Evolutionary conservation across 441 rosid genomes (phyloP).

Genomic region (Brassica hybrid): DNA sequence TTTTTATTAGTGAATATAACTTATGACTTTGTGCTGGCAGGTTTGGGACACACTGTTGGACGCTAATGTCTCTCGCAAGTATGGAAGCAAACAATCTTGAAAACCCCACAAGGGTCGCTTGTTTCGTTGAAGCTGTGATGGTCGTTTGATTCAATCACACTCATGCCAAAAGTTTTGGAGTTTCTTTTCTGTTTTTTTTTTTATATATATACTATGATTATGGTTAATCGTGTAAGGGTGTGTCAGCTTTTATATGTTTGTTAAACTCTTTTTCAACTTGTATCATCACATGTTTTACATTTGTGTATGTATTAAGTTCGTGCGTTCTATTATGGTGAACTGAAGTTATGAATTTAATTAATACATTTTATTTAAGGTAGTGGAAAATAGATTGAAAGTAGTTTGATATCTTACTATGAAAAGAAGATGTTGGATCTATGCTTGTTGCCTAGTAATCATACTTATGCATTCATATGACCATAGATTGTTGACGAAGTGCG

Average conservation of each 20-base stretch:
- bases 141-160: conserved; percentile 17
- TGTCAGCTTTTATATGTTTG: not conserved
- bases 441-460: not conserved
- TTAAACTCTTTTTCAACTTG: too few species aligned
- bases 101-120: not conserved
- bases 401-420: not conserved
- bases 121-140: conserved; percentile 20
- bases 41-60: conserved; percentile 44
- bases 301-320: not conserved
- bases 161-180: conserved; percentile 28
- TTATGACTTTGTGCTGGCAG: conserved; percentile 21
- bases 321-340: not conserved
- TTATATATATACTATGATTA: not conserved
- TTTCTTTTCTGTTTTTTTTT: not conserved
- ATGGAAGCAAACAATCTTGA: conserved; percentile 28
- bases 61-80: conserved; percentile 29
- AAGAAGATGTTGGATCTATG: not conserved
- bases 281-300: too few species aligned
- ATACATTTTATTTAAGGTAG: not conserved
- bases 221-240: not conserved
- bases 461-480: not conserved
- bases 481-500: not conserved
- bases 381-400: not conserved
- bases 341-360: not conserved
- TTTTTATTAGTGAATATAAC: not conserved